Conservation (phyloP, 1,139 yeast species). For the Yamadazyma atlantica region DNA sequence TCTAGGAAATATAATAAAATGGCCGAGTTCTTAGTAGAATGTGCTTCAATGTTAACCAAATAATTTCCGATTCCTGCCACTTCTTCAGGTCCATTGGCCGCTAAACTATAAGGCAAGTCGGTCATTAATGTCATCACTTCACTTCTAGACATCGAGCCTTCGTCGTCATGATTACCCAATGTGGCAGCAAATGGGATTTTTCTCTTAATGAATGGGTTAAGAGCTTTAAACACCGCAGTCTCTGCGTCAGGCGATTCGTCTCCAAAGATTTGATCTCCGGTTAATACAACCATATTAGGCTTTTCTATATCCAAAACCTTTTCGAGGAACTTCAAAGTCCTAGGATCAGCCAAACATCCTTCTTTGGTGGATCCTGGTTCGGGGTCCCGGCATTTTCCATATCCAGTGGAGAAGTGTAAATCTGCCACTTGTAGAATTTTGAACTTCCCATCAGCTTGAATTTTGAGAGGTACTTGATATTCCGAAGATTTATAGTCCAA, state of each 20-base stretch:
- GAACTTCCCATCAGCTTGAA: conserved; percentile 47
- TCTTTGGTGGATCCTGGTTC: conserved; percentile 43
- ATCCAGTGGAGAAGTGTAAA: conserved; percentile 69
- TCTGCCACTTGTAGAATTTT: conserved; percentile 87
- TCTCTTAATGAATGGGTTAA: conserved; percentile 66
- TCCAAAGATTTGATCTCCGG: conserved; percentile 87
- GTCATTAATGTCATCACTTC: conserved; percentile 58
- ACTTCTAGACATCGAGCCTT: conserved; percentile 53
- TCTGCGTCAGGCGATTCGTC: conserved; percentile 72
- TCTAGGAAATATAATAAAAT: conserved; percentile 75
- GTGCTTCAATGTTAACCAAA: conserved; percentile 48
- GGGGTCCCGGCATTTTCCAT: conserved; percentile 73
- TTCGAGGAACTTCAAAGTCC: conserved; percentile 63
- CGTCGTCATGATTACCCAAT: conserved; percentile 66
- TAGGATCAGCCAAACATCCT: conserved; percentile 71
- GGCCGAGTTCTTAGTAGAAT: conserved; percentile 41
- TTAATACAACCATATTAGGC: conserved; percentile 78
- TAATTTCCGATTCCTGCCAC: conserved; percentile 84
- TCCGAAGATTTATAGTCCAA: conserved; percentile 42
- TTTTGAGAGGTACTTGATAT: conserved; percentile 18
- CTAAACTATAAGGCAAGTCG: conserved; percentile 65
- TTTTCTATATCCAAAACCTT: conserved; percentile 64
- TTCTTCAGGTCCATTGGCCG: conserved; percentile 60
- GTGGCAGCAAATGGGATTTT: conserved; percentile 79
- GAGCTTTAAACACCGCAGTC: conserved; percentile 72